Evolutionary conservation across 75 land plant genomes (phyloP).

Genomic region (Adiantum capillusveneris): DNA sequence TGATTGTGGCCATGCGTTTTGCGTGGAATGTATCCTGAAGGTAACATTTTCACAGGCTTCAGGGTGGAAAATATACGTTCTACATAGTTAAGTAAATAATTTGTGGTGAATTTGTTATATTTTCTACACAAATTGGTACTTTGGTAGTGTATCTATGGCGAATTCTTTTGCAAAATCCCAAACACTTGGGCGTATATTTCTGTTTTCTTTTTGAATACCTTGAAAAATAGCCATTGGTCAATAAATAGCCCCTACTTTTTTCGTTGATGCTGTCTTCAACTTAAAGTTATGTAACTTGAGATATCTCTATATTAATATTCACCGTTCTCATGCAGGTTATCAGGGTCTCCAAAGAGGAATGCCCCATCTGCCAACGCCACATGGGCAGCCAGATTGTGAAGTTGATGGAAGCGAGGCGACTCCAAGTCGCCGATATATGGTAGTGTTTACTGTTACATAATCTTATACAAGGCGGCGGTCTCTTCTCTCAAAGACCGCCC

Average conservation of each 20-base stretch:
- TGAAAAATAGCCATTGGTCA: too few relatives aligned
- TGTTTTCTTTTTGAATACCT: not conserved
- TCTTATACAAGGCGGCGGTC: not conserved
- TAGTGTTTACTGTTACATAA: not conserved
- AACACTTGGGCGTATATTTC: too few relatives aligned
- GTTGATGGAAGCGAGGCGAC: not conserved
- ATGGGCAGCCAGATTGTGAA: slow-evolving; percentile 3
- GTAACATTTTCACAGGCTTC: too few relatives aligned
- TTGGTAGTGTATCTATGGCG: too few relatives aligned
- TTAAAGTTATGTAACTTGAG: not conserved
- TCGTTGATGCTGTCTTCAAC: not conserved
- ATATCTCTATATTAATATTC: not conserved
- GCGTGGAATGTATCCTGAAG: slow-evolving; percentile 25
- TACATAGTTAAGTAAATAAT: too few relatives aligned
- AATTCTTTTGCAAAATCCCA: too few relatives aligned
- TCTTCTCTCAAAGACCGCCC: not conserved
- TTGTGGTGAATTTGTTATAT: too few relatives aligned
- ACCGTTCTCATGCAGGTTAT: slow-evolving; percentile 3
- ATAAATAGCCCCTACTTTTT: too few relatives aligned
- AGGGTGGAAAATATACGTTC: too few relatives aligned
- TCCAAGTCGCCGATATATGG: not conserved
- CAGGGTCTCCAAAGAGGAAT: slow-evolving; percentile 10
- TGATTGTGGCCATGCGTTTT: slow-evolving; percentile 22
- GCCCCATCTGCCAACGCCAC: not conserved
- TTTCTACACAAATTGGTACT: too few relatives aligned